Evolutionary conservation across 805 yeast species (phyloP), one percentile per base, ranked within the genome.

Genomic region (Allodekkera sacchari): DNA sequence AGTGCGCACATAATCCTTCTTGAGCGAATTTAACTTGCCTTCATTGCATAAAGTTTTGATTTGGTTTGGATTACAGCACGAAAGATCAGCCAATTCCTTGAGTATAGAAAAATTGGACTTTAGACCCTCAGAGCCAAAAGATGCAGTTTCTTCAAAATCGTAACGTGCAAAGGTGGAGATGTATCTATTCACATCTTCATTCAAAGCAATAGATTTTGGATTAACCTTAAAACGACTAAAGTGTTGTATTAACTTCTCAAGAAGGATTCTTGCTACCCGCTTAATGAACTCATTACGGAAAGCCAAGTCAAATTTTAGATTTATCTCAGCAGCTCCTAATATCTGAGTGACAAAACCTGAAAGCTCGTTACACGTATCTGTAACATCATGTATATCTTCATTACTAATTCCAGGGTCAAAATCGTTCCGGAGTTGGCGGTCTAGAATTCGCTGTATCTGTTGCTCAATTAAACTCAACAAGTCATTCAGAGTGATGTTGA

Each of bases 71-170:
- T 83, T 92, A 12, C 84, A 94, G 0, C 94, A 79, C 53, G 78
- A 88, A 37, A 88, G 60, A 46, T 83, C 84, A 20, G 89, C 85
- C 38, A 88, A 70, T 43, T 87, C 95, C 50, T 85, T 72, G 39
- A 88, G 59, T 9, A 84, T 39, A 22, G 35, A 34, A 28, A 48
- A 53, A 5, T 43, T 43, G 8, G 41, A 66, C 31, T 74, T 74
- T 57, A 83, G 79, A 35, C 69, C 68, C 21, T 76, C 82, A 12
- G 25, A 14, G 12, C 17, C 12, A 18, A 11, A 21, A 5, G 19
- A 22, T 8, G 21, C 11, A 5, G 12, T 11, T 10, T 4, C 75
- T 7, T 34, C 35, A 11, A 39, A 27, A 16, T 44, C 34, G 12
- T 42, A 24, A 13, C 27, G 30, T 25, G 48, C 53, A 21, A 53